Conservation (phyloP, 805 yeast species). For the Pichia ethanolica region DNA sequence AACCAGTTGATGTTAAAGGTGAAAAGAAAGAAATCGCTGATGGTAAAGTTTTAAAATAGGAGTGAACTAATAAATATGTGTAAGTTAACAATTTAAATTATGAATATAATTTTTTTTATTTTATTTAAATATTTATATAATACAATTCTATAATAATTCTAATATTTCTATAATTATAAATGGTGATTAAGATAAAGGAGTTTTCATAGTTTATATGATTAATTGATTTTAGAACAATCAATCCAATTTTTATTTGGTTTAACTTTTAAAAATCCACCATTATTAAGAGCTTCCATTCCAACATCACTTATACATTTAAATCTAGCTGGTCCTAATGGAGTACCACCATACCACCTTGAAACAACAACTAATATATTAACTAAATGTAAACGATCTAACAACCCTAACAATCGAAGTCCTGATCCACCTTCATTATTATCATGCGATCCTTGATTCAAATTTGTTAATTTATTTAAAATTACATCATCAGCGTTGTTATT, state of each 20-base stretch:
- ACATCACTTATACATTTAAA: slow-evolving; percentile 59
- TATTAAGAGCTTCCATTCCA: slow-evolving; percentile 43
- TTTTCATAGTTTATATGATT: not conserved
- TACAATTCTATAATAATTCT: not conserved
- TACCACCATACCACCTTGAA: slow-evolving; percentile 79
- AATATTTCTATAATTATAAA: not conserved
- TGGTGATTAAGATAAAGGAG: not conserved
- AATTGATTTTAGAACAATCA: slow-evolving; percentile 8
- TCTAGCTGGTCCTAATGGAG: slow-evolving; percentile 62
- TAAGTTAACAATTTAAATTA: not conserved
- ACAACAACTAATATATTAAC: slow-evolving; percentile 59
- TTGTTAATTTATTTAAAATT: slow-evolving; percentile 14
- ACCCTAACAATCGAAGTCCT: slow-evolving; percentile 49
- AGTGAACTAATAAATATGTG: not conserved
- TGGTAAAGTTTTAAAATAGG: slow-evolving; percentile 94
- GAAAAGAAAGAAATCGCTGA: slow-evolving; percentile 83
- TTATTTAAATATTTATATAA: not conserved
- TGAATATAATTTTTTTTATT: not conserved
- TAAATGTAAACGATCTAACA: slow-evolving; percentile 42
- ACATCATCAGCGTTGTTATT: too few species aligned
- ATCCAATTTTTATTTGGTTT: slow-evolving; percentile 8
- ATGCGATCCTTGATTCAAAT: slow-evolving; percentile 47
- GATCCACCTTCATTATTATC: slow-evolving; percentile 78
- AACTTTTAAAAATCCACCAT: slow-evolving; percentile 25
- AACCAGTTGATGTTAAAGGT: slow-evolving; percentile 79